Conservation (phyloP, 1,284 basidiomycete species). For the Hemileia vastatrix region DNA sequence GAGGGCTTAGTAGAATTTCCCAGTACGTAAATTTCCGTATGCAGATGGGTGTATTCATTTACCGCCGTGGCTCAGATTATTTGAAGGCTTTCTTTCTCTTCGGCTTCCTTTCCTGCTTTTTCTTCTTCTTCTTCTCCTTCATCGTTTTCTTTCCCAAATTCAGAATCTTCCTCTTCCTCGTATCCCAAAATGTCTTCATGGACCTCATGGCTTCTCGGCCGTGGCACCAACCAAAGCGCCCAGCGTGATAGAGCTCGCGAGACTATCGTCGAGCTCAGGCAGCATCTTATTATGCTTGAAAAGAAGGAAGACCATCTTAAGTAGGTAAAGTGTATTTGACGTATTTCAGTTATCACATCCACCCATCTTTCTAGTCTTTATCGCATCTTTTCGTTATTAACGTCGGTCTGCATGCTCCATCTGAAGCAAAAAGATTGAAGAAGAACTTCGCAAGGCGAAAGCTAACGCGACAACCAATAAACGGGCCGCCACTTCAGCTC, state of each 20-base stretch:
- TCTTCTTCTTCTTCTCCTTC: too few relatives aligned
- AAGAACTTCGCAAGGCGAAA: slow-evolving; percentile 82
- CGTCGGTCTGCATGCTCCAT: neutral
- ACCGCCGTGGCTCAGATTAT: too few relatives aligned
- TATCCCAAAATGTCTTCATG: slow-evolving; percentile 43
- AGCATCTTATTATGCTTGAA: slow-evolving; percentile 72
- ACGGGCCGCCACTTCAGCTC: slow-evolving; percentile 72
- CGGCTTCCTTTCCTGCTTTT: too few relatives aligned
- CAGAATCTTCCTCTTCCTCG: too few relatives aligned
- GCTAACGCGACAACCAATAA: slow-evolving; percentile 91
- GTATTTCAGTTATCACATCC: too few relatives aligned
- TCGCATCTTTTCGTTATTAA: neutral
- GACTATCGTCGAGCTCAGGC: slow-evolving; percentile 47
- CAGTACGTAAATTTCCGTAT: too few relatives aligned
- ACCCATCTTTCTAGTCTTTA: too few relatives aligned
- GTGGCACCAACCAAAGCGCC: slow-evolving; percentile 39
- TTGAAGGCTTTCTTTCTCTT: too few relatives aligned
- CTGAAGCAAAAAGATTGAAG: slow-evolving; percentile 76
- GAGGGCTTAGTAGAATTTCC: too few relatives aligned
- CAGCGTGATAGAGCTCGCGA: slow-evolving; percentile 43
- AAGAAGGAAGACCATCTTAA: slow-evolving; percentile 97
- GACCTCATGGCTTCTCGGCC: slow-evolving; percentile 40
- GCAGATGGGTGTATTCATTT: too few relatives aligned
- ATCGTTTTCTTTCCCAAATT: too few relatives aligned
- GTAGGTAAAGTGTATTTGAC: too few relatives aligned